A percentile compares a stretch with the other conserved stretches of the same genome.
Evolutionary conservation across 495 filamentous ascomycete genomes (phyloP).

Genomic region (Neurospora sp.): DNA sequence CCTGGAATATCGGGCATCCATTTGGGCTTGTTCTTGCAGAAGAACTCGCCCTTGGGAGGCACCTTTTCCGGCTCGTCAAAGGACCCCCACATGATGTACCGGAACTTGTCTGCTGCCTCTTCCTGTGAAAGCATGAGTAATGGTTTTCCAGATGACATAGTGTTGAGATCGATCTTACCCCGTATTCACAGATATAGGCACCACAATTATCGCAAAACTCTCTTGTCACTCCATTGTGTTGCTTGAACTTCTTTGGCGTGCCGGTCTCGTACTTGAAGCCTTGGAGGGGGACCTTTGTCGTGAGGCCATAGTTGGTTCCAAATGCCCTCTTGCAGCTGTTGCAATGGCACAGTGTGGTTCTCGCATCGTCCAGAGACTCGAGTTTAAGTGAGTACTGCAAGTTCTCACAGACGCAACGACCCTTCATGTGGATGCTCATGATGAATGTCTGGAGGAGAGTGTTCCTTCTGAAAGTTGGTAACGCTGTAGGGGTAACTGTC

Average conservation of each 20-base stretch:
- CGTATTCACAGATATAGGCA: conserved; percentile 53
- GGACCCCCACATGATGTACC: conserved; percentile 54
- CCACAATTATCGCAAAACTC: conserved; percentile 58
- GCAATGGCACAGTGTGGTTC: conserved; percentile 59
- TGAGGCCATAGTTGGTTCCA: conserved; percentile 52
- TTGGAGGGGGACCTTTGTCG: conserved; percentile 40
- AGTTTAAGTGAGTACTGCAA: conserved; percentile 14
- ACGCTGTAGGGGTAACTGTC: not conserved
- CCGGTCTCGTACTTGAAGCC: conserved; percentile 12
- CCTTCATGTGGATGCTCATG: conserved; percentile 11
- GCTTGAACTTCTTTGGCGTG: conserved; percentile 13
- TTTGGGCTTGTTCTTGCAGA: conserved; percentile 42
- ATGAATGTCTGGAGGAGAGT: not conserved
- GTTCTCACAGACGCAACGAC: conserved; percentile 12
- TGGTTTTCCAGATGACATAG: not conserved
- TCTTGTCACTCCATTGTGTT: conserved; percentile 25
- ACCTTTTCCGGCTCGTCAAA: conserved; percentile 51
- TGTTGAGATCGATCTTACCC: conserved; percentile 27
- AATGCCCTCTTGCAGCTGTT: conserved; percentile 54
- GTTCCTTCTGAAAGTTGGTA: not conserved
- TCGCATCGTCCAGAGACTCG: conserved; percentile 28
- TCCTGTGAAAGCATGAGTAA: conserved; percentile 24
- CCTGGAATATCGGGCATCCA: conserved; percentile 58
- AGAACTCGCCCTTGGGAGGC: conserved; percentile 62
- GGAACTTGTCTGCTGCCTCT: conserved; percentile 44